Conservation (phyloP, 139 green algal species). For the Bryopsis sp. region DNA sequence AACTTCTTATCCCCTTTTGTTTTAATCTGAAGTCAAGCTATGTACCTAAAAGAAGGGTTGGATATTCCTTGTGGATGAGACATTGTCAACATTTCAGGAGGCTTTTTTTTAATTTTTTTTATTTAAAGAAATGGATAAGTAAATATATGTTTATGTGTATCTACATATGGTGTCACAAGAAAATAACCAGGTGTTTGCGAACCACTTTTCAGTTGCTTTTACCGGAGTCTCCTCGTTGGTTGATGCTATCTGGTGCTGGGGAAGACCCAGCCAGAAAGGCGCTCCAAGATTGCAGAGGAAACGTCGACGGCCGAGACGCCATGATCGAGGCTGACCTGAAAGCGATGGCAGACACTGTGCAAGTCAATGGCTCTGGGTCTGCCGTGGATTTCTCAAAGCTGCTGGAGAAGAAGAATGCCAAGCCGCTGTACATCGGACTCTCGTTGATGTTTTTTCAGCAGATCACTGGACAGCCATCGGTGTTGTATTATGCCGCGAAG, state of each 20-base stretch:
- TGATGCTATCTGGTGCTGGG: conserved; percentile 48
- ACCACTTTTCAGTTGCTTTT: conserved; percentile 33
- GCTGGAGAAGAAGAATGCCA: conserved; percentile 4
- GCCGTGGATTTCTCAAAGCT: neutral
- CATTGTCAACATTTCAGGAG: neutral
- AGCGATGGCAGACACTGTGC: conserved; percentile 16
- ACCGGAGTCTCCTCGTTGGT: conserved; percentile 80
- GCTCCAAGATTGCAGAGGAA: conserved; percentile 33
- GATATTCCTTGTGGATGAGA: too few relatives aligned
- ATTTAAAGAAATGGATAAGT: too few relatives aligned
- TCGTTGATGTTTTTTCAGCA: conserved; percentile 80
- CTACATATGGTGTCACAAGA: neutral
- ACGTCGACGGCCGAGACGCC: conserved; percentile 15
- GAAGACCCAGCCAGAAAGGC: conserved; percentile 26
- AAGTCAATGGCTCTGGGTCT: neutral
- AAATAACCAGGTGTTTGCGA: neutral
- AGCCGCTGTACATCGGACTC: conserved; percentile 12
- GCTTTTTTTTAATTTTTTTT: too few relatives aligned
- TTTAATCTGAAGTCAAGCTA: too few relatives aligned
- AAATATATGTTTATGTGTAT: too few relatives aligned
- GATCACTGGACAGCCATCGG: conserved; percentile 86
- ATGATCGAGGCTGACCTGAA: conserved; percentile 29
- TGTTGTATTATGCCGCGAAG: conserved; percentile 80
- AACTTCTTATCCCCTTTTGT: too few relatives aligned
- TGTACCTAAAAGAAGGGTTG: too few relatives aligned